These are phyloP conservation scores for Camelina neglecta DNA, from an alignment of 345 rosid genomes.

Conservation along the genomic window DNA sequence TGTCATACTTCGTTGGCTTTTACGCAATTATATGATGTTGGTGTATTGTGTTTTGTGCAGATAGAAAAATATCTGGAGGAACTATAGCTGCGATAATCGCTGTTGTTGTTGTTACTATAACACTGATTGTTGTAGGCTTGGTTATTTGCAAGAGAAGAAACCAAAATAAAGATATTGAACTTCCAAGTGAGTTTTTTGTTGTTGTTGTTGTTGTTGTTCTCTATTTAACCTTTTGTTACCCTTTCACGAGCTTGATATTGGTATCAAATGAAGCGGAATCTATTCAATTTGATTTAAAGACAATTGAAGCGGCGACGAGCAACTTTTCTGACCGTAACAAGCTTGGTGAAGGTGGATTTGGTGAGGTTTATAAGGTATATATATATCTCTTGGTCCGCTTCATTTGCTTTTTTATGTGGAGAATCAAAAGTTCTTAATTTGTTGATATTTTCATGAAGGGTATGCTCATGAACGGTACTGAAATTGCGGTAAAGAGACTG, in stretches of 20 bases:
- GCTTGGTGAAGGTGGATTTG: constrained; percentile 76
- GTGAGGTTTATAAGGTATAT: constrained; percentile 64
- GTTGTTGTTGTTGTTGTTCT: not conserved
- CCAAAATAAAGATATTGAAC: not conserved
- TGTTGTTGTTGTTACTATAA: constrained; percentile 11
- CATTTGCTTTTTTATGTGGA: not conserved
- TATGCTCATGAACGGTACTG: no score
- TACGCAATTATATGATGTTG: not conserved
- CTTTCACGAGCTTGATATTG: constrained; percentile 34
- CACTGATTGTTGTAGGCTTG: constrained; percentile 22
- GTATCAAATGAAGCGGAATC: constrained; percentile 46
- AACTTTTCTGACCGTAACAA: constrained; percentile 54
- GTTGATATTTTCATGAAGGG: not conserved
- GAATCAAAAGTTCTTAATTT: not conserved
- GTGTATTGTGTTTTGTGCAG: constrained; percentile 7
- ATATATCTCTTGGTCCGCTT: not conserved
- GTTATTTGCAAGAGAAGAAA: constrained; percentile 26
- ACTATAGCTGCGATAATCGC: constrained; percentile 10
- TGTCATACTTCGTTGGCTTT: not conserved
- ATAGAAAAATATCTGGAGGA: not conserved
- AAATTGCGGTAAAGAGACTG: no score
- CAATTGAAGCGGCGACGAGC: constrained; percentile 53
- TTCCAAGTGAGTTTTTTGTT: constrained; percentile 34
- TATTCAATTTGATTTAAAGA: constrained; percentile 50
- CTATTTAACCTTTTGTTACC: not conserved